Evolutionary conservation across 108 stramenopile genomes (phyloP).

Genomic region (Pseudonitzschia multistriata): DNA sequence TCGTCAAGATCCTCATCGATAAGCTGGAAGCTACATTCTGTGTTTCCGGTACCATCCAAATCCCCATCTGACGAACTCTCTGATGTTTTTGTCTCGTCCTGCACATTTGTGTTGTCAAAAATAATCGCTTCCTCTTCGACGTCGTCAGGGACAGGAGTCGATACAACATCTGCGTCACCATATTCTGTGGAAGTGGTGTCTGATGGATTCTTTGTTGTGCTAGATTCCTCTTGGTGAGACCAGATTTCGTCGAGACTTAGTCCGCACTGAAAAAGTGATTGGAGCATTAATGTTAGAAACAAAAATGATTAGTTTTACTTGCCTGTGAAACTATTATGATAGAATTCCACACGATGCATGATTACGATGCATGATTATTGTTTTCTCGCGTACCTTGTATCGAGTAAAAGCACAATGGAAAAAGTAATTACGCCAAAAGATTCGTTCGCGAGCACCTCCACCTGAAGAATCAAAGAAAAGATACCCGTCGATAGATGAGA

Average conservation of each 20-base stretch:
- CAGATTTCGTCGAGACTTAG: constrained; percentile 88
- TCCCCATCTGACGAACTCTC: neutral
- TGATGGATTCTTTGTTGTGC: constrained; percentile 24
- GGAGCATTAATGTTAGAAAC: neutral
- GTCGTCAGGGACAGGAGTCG: neutral
- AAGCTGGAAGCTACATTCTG: constrained; percentile 38
- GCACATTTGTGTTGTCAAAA: neutral
- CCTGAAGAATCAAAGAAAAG: constrained; percentile 16
- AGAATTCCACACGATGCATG: neutral
- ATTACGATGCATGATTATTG: neutral
- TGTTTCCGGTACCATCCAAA: neutral
- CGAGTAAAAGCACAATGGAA: constrained; percentile 87
- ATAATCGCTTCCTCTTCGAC: neutral
- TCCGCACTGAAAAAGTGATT: constrained; percentile 33
- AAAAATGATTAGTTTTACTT: neutral
- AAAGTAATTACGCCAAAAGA: constrained; percentile 85
- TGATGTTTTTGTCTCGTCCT: neutral
- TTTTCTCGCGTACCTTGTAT: constrained; percentile 47
- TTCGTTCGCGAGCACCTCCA: constrained; percentile 63
- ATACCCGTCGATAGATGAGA: neutral
- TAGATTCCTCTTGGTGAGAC: constrained; percentile 51
- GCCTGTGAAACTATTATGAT: neutral
- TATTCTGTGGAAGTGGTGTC: neutral
- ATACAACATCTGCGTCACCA: neutral
- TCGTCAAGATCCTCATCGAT: constrained; percentile 43